Evolutionary conservation across 805 yeast genomes (phyloP), one percentile per base, ranked within the genome.

Genomic region (Kurtzmaniella cleridarum): DNA sequence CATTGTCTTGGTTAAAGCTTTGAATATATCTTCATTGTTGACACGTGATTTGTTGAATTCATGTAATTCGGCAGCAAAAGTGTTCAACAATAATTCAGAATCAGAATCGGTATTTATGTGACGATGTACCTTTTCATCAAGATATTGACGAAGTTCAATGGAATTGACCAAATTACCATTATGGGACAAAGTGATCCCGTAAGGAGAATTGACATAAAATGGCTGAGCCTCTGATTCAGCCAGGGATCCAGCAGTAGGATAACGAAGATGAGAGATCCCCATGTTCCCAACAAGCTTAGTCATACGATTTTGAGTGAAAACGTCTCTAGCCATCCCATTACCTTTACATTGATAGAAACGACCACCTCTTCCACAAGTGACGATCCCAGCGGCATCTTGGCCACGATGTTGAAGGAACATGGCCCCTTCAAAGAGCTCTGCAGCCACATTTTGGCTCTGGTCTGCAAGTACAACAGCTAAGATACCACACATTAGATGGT

Each of bases 361-460:
- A 47, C 98, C 98, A 45, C 91, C 80, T 33, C 84, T 71, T 39
- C 96, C 98, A 60, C 96, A 88, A 6, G 98, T 93, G 17, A 88
- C 93, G 40, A 93, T 91, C 47, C 98, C 98, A n/a, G 97, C 96
- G 9, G 98, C 98, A 61, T 93, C 98, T 68, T 93, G 98, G 34
- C 98, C 98, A 57, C 98, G 78, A 59, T 93, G 98, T 60, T 93
- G 98, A 45, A 93, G 70, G 60, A 84, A 91, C 67, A 89, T 78
- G 46, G 91, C 83, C 5, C 96, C 96, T 59, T 93, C 98, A 41
- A 88, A 81, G 33, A 93, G 71, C 55, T 90, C 98, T 4, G 95
- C 80, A 10, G 96, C 95, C 35, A 85, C 96, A 41, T 76, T 74
- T 35, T 72, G 73, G 17, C 71, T 60, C 49, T 79, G 84, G 60